Base-by-base conservation (phyloP, 2,329 filamentous ascomycete species). In the Xylogone sp. region DNA sequence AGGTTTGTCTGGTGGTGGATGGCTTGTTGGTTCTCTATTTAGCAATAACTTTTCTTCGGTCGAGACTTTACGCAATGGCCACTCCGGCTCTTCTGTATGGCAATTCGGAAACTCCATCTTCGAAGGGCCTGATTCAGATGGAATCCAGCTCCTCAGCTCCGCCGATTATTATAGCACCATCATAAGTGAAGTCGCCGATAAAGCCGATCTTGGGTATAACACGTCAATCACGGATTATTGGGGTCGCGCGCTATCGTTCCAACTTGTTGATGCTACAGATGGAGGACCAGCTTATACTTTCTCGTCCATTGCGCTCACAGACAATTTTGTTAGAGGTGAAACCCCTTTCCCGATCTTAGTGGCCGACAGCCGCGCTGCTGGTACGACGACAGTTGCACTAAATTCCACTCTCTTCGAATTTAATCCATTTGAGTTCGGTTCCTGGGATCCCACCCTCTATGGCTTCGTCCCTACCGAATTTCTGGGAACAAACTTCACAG, bases 171-270 rank as follows among this genome's bases (percentile, higher is more conserved):
- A 82, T 63, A 69, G 69, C 2, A 73, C 83, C 22, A 68, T 93
- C 16, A 63, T 72, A 5, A 68, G 79, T 10, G 74, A 80, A 13
- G 86, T 91, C 1, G 58, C 73, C 0, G 72, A 66, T 3, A 94
- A 93, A 70, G 61, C 64, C 1, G 68, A 84, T 52, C 86, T 84
- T 16, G 81, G 83, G 0, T 92, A 77, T 63, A 73, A 84, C 44
- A 81, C 80, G 3, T 87, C 88, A 8, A 77, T 96, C 52, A 96
- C 92, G 0, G 92, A 97, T 71, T 90, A 90, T 68, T 96, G 91
- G 87, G 89, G 88, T 22, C 86, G 91, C 52, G 88, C 88, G 45
- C 77, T 96, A n/a, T 86, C 86, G 1, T 95, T 87, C 69, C 91
- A 96, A 71, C 79, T 96, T 45, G 80, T 96, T 65, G 88, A 93